Evolutionary conservation across 2,329 filamentous ascomycete genomes (phyloP).

Genomic region (Cryphonectria radicalis): DNA sequence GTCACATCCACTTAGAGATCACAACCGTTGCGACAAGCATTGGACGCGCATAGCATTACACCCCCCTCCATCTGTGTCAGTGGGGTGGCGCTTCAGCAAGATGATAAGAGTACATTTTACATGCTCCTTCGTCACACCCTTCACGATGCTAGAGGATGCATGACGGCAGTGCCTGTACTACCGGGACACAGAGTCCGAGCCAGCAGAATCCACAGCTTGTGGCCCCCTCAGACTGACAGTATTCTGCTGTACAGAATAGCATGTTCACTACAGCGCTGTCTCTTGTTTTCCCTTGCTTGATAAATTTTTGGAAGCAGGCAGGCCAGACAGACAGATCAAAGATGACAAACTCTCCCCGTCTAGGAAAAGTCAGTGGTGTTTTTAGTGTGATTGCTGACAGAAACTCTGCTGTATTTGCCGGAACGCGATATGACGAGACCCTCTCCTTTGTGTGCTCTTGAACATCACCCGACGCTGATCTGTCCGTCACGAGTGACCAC

Average conservation of each 20-base stretch:
- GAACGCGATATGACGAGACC: not conserved
- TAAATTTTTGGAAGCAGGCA: not conserved
- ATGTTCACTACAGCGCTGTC: slow-evolving; percentile 9
- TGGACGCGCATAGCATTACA: not conserved
- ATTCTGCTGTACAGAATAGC: slow-evolving; percentile 2
- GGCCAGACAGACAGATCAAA: not conserved
- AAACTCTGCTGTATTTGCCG: slow-evolving; percentile 2
- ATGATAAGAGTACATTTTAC: not conserved
- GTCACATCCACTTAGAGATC: slow-evolving; percentile 21
- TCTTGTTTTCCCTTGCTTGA: slow-evolving; percentile 5
- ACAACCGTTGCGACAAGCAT: slow-evolving; percentile 18
- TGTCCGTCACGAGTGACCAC: not conserved
- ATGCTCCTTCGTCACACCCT: slow-evolving; percentile 7
- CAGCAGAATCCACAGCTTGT: not conserved
- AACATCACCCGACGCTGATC: slow-evolving; percentile 8
- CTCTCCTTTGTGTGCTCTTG: slow-evolving; percentile 5
- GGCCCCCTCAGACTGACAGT: slow-evolving; percentile 14
- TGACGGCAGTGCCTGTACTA: slow-evolving; percentile 11
- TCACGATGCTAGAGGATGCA: slow-evolving; percentile 12
- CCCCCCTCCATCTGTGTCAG: not conserved
- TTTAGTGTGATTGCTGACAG: slow-evolving; percentile 5
- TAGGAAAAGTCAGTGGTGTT: not conserved
- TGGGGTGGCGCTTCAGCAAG: not conserved
- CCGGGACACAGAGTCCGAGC: not conserved
- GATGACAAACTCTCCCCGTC: not conserved